Evolutionary conservation across 192 early-diverging fungal genomes (phyloP).

Genomic region (Lobulomyces angularis): DNA sequence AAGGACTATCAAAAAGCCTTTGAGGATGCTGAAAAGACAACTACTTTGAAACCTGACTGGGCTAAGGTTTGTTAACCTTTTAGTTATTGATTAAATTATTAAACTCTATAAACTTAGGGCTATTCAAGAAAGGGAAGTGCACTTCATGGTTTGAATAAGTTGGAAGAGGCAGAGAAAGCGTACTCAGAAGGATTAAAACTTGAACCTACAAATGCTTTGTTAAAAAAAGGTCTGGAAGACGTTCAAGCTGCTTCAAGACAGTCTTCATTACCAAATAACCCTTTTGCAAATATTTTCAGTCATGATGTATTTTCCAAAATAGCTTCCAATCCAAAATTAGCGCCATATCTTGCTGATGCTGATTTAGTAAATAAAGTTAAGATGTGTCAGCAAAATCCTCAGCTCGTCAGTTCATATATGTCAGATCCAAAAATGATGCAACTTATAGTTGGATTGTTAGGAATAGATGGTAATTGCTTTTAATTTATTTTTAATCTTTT

Average conservation of each 20-base stretch:
- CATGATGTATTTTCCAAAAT: slow-evolving; percentile 69
- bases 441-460: slow-evolving; percentile 63
- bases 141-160: slow-evolving; percentile 56
- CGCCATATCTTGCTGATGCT: slow-evolving; percentile 58
- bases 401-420: slow-evolving; percentile 39
- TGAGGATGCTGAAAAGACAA: slow-evolving; percentile 73
- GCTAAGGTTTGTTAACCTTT: slow-evolving; percentile 40
- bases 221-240: slow-evolving; percentile 68
- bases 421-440: slow-evolving; percentile 75
- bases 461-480: slow-evolving; percentile 49
- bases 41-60: slow-evolving; percentile 72
- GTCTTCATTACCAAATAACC: too few species aligned
- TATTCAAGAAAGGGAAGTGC: slow-evolving; percentile 85
- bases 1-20: slow-evolving; percentile 68
- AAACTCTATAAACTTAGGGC: slow-evolving; percentile 20
- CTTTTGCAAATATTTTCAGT: slow-evolving; percentile 55
- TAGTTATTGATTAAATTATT: slow-evolving; percentile 7
- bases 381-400: slow-evolving; percentile 61
- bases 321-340: slow-evolving; percentile 66
- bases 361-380: slow-evolving; percentile 62
- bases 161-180: slow-evolving; percentile 60
- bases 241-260: slow-evolving; percentile 58
- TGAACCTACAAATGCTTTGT: slow-evolving; percentile 63
- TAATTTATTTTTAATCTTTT: too few species aligned
- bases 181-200: slow-evolving; percentile 66